A percentile compares a stretch with the other conserved stretches of the same genome.
phyloP scores from a whole-genome alignment of 1,139 yeast genomes.

The Yamadazyma buinensis region DNA sequence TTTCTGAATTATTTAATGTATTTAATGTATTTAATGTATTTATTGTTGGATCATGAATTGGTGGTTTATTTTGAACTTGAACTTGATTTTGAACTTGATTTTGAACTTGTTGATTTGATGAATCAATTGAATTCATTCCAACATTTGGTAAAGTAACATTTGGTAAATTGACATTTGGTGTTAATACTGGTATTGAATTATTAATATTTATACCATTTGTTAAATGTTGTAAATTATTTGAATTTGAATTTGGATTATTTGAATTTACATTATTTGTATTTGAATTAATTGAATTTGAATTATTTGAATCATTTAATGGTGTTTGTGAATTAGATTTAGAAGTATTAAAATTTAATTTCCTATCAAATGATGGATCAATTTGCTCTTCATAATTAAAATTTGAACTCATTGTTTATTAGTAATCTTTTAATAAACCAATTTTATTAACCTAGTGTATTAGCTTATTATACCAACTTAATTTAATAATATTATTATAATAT shows the following conservation, averaged over 20 bases:
- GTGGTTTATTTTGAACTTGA: too few species aligned
- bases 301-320: background rate
- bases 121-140: background rate
- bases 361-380: slow-evolving; percentile 31
- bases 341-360: slow-evolving; percentile 18
- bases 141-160: slow-evolving; percentile 1
- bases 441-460: too few species aligned
- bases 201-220: too few species aligned
- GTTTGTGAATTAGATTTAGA: slow-evolving; percentile 23
- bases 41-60: background rate
- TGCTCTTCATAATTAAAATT: slow-evolving; percentile 15
- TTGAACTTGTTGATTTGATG: background rate
- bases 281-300: slow-evolving; percentile 17
- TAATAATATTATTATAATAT: too few species aligned
- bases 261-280: slow-evolving; percentile 22
- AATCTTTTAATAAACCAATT: too few species aligned
- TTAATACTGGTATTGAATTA: too few species aligned
- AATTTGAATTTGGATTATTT: background rate
- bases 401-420: slow-evolving; percentile 3
- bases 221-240: too few species aligned
- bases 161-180: slow-evolving; percentile 4
- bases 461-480: too few species aligned
- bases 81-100: too few species aligned
- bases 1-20: background rate
- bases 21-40: background rate